phyloP scores from a whole-genome alignment of 306 rosid species.

The Malus sieversii region DNA sequence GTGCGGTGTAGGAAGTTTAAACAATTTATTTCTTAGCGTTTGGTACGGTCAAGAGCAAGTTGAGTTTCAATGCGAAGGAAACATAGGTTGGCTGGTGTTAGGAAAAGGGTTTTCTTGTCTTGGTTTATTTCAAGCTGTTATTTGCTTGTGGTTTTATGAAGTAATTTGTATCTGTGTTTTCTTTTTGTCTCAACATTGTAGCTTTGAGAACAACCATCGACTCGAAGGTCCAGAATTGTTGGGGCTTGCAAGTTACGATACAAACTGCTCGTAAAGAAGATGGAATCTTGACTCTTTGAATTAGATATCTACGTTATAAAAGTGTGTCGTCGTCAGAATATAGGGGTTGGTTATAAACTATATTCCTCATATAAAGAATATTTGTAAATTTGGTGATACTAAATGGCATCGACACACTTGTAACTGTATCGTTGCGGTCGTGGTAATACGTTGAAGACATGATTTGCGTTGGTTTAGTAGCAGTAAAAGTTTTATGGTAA shows the following conservation, averaged over 20 bases:
- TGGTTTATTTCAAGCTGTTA: neutral
- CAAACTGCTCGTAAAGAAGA: constrained; percentile 71
- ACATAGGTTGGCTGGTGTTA: neutral
- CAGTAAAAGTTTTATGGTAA: constrained; percentile 17
- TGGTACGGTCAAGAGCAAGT: neutral
- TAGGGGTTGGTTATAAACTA: constrained; percentile 47
- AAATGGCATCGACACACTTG: constrained; percentile 31
- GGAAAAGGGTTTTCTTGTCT: neutral
- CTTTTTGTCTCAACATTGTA: constrained; percentile 20
- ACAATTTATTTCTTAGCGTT: neutral
- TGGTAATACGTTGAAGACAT: constrained; percentile 28
- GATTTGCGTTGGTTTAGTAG: constrained; percentile 44
- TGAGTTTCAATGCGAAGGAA: neutral
- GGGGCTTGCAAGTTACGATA: constrained; percentile 91
- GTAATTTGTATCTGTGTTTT: constrained; percentile 3
- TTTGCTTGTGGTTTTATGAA: neutral
- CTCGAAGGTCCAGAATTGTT: constrained; percentile 92
- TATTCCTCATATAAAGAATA: constrained; percentile 31
- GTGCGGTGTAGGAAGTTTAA: neutral
- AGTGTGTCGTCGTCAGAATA: constrained; percentile 37
- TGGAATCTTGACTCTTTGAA: constrained; percentile 22
- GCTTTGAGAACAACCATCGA: constrained; percentile 85
- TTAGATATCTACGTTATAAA: constrained; percentile 31
- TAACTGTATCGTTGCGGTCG: constrained; percentile 30
- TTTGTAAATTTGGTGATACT: constrained; percentile 46